A percentile compares a stretch with the other conserved stretches of the same genome.
phyloP scores from a whole-genome alignment of 768 basidiomycete genomes.

The Asterophora lycoperdoides region DNA sequence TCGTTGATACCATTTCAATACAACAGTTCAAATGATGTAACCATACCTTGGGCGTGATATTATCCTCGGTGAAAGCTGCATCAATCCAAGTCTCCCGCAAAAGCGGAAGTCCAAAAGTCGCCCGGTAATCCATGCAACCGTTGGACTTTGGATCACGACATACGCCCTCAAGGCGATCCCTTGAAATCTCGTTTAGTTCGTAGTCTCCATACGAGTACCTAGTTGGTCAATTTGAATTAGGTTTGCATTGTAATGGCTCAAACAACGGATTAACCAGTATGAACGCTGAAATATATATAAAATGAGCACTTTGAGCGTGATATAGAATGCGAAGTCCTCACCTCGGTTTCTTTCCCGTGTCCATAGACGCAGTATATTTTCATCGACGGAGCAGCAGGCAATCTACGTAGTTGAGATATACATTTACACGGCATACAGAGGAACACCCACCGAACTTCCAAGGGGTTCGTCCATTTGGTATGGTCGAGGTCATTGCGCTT shows the following conservation, averaged over 20 bases:
- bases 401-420: constrained; percentile 34
- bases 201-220: constrained; percentile 74
- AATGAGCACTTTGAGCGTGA: neutral
- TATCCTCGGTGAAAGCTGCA: constrained; percentile 68
- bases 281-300: constrained; percentile 53
- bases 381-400: constrained; percentile 89
- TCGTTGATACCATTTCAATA: neutral
- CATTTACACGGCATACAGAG: neutral
- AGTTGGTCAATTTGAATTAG: neutral
- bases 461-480: constrained; percentile 89
- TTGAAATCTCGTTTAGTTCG: constrained; percentile 56
- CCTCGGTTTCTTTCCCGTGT: constrained; percentile 94
- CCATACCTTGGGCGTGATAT: constrained; percentile 49
- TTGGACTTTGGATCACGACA: constrained; percentile 42
- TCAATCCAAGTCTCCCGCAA: constrained; percentile 80
- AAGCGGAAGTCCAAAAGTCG: constrained; percentile 50
- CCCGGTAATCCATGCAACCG: constrained; percentile 39
- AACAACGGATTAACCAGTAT: constrained; percentile 58
- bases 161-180: constrained; percentile 38
- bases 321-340: constrained; percentile 24
- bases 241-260: neutral
- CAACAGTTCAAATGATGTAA: neutral
- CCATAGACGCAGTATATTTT: constrained; percentile 93
- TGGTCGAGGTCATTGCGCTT: constrained; percentile 66
- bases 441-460: constrained; percentile 61